Conservation (phyloP, 192 early-diverging fungal species). For the Coemansia sp. region DNA sequence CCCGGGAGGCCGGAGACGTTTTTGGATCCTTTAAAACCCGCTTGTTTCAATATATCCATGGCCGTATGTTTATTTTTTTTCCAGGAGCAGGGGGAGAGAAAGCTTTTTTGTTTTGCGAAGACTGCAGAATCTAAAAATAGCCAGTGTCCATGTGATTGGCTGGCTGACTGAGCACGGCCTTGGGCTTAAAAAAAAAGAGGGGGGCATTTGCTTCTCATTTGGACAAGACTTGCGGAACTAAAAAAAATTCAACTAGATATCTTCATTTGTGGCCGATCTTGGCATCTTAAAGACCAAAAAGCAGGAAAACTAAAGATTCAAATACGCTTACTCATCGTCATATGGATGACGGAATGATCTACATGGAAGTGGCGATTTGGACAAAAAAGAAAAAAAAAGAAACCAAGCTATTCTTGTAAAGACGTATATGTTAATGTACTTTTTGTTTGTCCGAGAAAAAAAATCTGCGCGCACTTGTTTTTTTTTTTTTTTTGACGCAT, state of each 20-base stretch:
- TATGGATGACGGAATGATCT: background rate
- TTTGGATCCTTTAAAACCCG: background rate
- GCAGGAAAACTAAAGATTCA: too few species aligned
- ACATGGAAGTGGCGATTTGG: background rate
- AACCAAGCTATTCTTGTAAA: background rate
- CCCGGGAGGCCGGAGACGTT: background rate
- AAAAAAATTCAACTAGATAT: too few species aligned
- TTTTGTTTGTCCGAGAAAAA: background rate
- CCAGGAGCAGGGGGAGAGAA: background rate
- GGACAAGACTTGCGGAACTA: too few species aligned
- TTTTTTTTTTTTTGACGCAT: too few species aligned
- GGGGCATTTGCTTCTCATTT: background rate
- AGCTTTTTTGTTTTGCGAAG: background rate
- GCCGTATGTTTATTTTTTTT: background rate
- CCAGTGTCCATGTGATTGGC: constrained; percentile 21
- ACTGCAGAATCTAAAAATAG: constrained; percentile 25
- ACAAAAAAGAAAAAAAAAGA: background rate
- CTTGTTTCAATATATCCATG: background rate
- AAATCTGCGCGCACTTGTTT: background rate
- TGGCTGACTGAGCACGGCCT: background rate
- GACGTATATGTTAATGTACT: background rate
- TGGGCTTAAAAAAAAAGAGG: constrained; percentile 1
- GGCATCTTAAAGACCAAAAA: background rate
- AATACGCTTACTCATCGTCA: background rate
- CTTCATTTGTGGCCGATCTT: background rate